Percentiles rank a stretch among this genome's conserved stretches.
Evolutionary conservation across 73 alveolate genomes (phyloP).

Genomic region (Tetrahymena elliotti): DNA sequence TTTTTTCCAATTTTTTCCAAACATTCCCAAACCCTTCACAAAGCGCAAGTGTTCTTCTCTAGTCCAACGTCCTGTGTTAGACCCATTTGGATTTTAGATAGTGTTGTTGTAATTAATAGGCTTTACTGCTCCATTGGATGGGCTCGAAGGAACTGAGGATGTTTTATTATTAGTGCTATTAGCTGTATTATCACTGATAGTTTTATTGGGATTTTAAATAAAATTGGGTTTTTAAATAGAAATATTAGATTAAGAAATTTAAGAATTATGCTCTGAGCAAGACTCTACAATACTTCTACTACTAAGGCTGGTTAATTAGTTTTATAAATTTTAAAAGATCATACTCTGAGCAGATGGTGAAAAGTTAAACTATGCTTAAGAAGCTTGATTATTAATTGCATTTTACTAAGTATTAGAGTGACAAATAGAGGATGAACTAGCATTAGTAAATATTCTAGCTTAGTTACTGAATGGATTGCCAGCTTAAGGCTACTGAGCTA

Average conservation of each 20-base stretch:
- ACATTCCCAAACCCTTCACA: conserved; percentile 64
- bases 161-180: not conserved
- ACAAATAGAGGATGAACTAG: no score
- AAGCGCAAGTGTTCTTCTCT: conserved; percentile 63
- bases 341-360: not conserved
- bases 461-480: not conserved
- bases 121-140: not conserved
- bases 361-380: not conserved
- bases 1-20: conserved; percentile 69
- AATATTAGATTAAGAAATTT: not conserved
- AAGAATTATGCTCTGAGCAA: not conserved
- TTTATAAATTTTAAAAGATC: not conserved
- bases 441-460: not conserved
- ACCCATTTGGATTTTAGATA: not conserved
- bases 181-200: not conserved
- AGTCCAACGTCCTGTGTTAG: conserved; percentile 65
- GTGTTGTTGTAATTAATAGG: not conserved
- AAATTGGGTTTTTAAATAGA: not conserved
- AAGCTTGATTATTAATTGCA: not conserved
- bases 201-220: not conserved
- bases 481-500: not conserved
- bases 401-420: not conserved
- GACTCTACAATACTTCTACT: not conserved
- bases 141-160: not conserved
- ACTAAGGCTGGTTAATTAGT: not conserved